Base-by-base conservation (phyloP, 2,329 filamentous ascomycete genomes). In the Colletotrichum aenigma region DNA sequence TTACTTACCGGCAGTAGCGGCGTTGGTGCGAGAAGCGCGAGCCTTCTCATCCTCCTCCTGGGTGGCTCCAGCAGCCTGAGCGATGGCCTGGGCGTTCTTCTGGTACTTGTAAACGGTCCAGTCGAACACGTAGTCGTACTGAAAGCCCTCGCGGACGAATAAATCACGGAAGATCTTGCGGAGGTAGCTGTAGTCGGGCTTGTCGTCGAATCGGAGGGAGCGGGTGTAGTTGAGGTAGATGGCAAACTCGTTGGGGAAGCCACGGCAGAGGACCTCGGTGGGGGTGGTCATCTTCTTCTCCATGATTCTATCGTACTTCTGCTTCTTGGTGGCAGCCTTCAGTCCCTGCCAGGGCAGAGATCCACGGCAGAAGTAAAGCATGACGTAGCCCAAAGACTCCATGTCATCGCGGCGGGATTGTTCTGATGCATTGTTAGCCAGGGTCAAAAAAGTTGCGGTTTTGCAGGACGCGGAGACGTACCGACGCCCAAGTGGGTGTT, bases 221-320 rank as follows among this genome's bases (percentile, higher is more conserved):
- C 97, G 95, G 70, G 96, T 98, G 91, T 99, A 98, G 93, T 98
- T 98, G 78, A 99, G 92, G 87, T 99, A 99, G 87, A 98, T 98
- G 89, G 96, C 96, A 82, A 99, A 99, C 89, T 99, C 97, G 87
- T 98, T 98, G 81, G 97, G 97, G 90, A 99, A 98, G 80, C 97
- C 97, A 86, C 96, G 96, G 93, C 97, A 99, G 66, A 99, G 95
- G 65, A 98, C 96, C 88, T 99, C 96, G 81, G 96, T 98, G 10
- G 97, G 96, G 4, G 97, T 99, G 16, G 97, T 99, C 97, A 98
- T 98, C 95, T 99, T 99, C 94, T 99, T 99, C 91, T 99, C 97
- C 96, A 98, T 98, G 89, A 99, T 99, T 79, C 96, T 93, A 88
- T 99, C 97, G 85, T 99, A 98, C 90, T 99, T 99, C 90, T 98